Evolutionary conservation across 106 monocot genomes (phyloP).

Genomic region (Allium cepa): DNA sequence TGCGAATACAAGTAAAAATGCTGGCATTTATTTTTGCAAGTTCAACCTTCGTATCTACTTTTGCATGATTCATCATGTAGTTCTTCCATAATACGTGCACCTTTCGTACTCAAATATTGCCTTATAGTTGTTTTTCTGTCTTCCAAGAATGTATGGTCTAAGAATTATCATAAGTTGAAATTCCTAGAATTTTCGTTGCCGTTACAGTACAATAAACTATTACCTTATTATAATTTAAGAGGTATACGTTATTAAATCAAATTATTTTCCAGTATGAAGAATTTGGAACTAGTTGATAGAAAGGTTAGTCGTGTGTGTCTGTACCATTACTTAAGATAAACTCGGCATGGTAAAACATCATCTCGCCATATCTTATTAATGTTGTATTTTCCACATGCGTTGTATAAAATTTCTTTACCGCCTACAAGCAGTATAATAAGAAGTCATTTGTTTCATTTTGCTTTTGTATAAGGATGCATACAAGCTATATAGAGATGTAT

Average conservation of each 20-base stretch:
- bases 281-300: too few species aligned
- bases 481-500: too few species aligned
- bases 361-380: conserved; percentile 91
- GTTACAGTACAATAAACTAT: conserved; percentile 39
- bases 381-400: conserved; percentile 71
- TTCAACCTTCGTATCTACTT: conserved; percentile 62
- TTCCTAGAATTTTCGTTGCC: conserved; percentile 69
- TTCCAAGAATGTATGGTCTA: conserved; percentile 68
- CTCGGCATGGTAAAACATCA: conserved; percentile 84
- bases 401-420: conserved; percentile 44
- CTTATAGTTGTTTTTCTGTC: conserved; percentile 22
- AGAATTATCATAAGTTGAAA: conserved; percentile 54
- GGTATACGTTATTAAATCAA: too few species aligned
- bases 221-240: not conserved
- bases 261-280: too few species aligned
- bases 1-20: too few species aligned
- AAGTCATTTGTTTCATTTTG: too few species aligned
- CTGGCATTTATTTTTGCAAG: too few species aligned
- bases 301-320: not conserved
- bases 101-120: not conserved
- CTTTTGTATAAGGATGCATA: too few species aligned
- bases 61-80: conserved; percentile 39
- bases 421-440: conserved; percentile 19
- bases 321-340: conserved; percentile 94
- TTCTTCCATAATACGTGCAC: not conserved